Conservation (phyloP, 441 rosid genomes). For the Populus trichocarpa region DNA sequence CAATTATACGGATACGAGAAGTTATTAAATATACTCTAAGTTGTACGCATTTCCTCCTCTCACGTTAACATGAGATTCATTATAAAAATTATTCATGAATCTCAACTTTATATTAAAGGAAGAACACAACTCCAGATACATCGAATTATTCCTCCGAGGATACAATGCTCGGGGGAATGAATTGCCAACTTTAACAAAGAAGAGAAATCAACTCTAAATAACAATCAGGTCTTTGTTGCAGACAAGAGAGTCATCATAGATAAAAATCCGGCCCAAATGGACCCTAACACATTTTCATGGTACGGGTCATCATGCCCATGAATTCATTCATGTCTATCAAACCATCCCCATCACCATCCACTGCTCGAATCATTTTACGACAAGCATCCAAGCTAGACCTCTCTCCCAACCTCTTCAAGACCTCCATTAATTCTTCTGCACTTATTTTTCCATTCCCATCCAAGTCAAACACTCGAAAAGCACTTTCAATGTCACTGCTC, state of each 20-base stretch:
- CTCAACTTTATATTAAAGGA: not conserved
- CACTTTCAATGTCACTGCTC: constrained; percentile 32
- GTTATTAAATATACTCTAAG: too few species aligned
- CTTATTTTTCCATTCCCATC: constrained; percentile 50
- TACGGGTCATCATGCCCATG: constrained; percentile 45
- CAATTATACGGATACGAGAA: not conserved
- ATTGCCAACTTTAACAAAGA: too few species aligned
- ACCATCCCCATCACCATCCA: constrained; percentile 50
- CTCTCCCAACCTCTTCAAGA: constrained; percentile 50
- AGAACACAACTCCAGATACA: too few species aligned
- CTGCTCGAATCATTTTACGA: constrained; percentile 44
- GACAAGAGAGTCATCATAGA: too few species aligned
- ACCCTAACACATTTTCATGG: constrained; percentile 18
- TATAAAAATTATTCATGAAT: not conserved
- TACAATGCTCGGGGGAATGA: too few species aligned
- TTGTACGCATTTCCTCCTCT: not conserved
- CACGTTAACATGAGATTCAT: not conserved
- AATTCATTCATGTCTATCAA: constrained; percentile 44
- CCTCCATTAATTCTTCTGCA: constrained; percentile 50
- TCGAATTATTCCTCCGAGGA: too few species aligned
- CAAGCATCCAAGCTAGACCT: constrained; percentile 42
- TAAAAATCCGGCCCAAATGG: not conserved
- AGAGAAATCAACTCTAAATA: too few species aligned
- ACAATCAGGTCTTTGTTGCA: too few species aligned
- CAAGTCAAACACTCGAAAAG: constrained; percentile 42